Conservation (phyloP, 2,329 filamentous ascomycete species). For the Nemania sp. region DNA sequence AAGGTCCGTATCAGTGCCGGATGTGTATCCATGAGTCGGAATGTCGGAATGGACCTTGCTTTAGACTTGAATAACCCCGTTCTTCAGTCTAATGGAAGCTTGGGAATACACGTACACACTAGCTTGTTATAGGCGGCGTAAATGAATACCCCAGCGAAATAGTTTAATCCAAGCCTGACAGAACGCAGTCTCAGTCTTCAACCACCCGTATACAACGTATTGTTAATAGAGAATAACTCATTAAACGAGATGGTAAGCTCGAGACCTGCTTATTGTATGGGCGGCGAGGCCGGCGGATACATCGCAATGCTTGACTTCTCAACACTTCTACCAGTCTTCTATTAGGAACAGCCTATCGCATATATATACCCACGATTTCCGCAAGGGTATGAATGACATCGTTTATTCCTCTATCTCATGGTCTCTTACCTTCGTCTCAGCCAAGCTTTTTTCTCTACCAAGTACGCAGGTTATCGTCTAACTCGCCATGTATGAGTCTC, state of each 20-base stretch:
- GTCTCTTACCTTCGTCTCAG: background rate
- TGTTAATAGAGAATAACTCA: too few relatives aligned
- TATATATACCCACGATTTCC: too few relatives aligned
- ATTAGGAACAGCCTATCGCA: background rate
- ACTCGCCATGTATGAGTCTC: constrained; percentile 6
- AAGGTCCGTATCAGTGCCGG: background rate
- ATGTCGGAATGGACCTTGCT: background rate
- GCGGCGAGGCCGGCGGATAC: background rate
- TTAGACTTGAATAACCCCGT: background rate
- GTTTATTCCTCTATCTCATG: too few relatives aligned
- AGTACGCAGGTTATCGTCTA: background rate
- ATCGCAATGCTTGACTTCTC: background rate
- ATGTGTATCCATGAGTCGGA: background rate
- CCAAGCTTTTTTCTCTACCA: background rate
- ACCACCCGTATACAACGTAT: background rate
- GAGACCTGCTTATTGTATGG: background rate
- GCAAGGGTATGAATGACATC: too few relatives aligned
- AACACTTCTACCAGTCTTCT: background rate
- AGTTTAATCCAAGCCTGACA: too few relatives aligned
- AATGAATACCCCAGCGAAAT: too few relatives aligned
- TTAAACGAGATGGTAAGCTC: too few relatives aligned
- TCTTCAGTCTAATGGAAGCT: too few relatives aligned
- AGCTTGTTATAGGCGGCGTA: background rate
- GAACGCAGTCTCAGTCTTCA: too few relatives aligned
- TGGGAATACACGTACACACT: background rate